Evolutionary conservation across 495 filamentous ascomycete species (phyloP).

Genomic region (Hapsidospora chrysogenum): DNA sequence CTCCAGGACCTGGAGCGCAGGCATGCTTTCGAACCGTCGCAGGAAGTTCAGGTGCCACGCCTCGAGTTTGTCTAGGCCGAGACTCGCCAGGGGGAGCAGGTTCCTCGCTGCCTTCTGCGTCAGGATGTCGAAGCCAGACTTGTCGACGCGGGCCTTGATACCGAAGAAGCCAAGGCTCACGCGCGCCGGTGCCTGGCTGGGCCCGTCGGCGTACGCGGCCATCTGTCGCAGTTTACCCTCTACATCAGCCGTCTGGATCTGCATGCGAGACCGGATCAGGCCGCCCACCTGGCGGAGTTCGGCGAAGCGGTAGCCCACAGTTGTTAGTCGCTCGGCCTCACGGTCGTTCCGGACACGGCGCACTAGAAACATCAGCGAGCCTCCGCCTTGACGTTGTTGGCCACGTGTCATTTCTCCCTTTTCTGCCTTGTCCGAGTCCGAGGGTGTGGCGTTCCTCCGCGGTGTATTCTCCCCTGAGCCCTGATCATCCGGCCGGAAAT

Average conservation of each 20-base stretch:
- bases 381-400: conserved; percentile 34
- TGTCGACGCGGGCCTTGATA: conserved; percentile 45
- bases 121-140: conserved; percentile 56
- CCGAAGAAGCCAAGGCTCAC: conserved; percentile 66
- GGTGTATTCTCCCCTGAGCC: too few species aligned
- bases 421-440: conserved; percentile 8
- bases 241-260: conserved; percentile 42
- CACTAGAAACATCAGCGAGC: conserved; percentile 70
- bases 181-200: conserved; percentile 39
- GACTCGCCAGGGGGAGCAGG: conserved; percentile 46
- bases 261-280: conserved; percentile 51
- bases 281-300: conserved; percentile 48
- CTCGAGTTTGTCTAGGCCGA: conserved; percentile 40
- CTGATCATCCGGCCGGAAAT: neutral
- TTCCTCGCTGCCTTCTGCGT: conserved; percentile 46
- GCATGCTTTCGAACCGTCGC: conserved; percentile 38
- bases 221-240: conserved; percentile 41
- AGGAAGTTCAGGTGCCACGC: conserved; percentile 41
- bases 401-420: conserved; percentile 7
- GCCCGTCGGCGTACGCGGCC: conserved; percentile 34
- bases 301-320: conserved; percentile 63
- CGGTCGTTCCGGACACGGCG: conserved; percentile 36
- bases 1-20: conserved; percentile 31
- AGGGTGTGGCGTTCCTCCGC: conserved; percentile 1
- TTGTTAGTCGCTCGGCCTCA: conserved; percentile 44